Conservation (phyloP, 306 rosid species). For the Dryas octopetala region DNA sequence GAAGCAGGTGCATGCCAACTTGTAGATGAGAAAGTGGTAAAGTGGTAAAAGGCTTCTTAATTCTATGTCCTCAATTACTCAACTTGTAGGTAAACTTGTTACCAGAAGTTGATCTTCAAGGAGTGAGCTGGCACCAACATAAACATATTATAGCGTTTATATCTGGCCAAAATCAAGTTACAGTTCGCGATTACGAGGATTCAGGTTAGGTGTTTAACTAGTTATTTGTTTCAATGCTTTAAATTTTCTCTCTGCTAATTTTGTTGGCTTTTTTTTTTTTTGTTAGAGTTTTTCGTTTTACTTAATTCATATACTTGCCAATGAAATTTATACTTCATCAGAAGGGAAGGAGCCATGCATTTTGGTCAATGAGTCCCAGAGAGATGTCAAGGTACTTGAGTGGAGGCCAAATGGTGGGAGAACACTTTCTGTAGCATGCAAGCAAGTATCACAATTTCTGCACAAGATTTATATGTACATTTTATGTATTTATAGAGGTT, state of each 20-base stretch:
- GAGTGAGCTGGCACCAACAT: constrained; percentile 90
- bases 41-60: neutral
- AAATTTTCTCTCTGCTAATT: neutral
- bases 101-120: constrained; percentile 81
- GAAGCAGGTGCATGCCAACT: neutral
- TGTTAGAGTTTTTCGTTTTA: neutral
- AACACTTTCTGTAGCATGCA: constrained; percentile 79
- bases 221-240: neutral
- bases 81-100: constrained; percentile 65
- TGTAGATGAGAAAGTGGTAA: neutral
- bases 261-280: neutral
- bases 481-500: constrained; percentile 7
- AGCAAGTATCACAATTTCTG: constrained; percentile 54
- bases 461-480: neutral
- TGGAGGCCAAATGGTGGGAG: constrained; percentile 95
- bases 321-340: constrained; percentile 38
- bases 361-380: constrained; percentile 68
- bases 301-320: neutral
- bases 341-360: constrained; percentile 82
- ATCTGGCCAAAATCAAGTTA: constrained; percentile 65
- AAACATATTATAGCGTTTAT: constrained; percentile 80
- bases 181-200: constrained; percentile 70
- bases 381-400: constrained; percentile 71
- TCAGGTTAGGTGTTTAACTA: constrained; percentile 46
- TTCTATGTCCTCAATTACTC: neutral